Evolutionary conservation across 73 alveolate genomes (phyloP).

Genomic region (Paramecium sonneborni): DNA sequence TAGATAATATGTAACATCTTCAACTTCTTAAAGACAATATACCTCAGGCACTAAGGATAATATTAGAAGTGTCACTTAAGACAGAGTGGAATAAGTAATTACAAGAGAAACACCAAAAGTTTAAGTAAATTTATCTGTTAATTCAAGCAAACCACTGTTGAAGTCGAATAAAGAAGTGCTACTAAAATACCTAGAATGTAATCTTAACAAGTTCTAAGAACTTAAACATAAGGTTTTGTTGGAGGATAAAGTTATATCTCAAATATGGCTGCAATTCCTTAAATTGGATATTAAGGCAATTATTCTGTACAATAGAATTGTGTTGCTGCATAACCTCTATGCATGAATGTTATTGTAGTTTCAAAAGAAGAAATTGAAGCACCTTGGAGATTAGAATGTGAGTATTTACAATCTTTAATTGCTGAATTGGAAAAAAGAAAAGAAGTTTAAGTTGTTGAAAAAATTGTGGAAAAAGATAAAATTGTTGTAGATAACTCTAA

Average conservation of each 20-base stretch:
- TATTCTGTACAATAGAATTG: not conserved
- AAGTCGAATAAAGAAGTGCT: not conserved
- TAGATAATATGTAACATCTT: not conserved
- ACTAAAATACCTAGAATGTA: not conserved
- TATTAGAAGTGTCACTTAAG: not conserved
- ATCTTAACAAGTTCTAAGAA: not conserved
- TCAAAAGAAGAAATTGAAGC: conserved; percentile 53
- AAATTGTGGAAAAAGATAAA: not conserved
- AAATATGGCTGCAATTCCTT: conserved; percentile 23
- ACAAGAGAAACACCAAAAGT: conserved; percentile 20
- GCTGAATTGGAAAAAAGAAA: conserved; percentile 38
- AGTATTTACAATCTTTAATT: not conserved
- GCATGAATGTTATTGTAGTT: conserved; percentile 47
- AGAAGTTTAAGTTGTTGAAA: conserved; percentile 20
- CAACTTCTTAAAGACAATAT: not conserved
- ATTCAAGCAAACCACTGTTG: not conserved
- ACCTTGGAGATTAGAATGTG: conserved; percentile 49
- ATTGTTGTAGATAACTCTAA: not conserved
- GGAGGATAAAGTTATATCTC: conserved; percentile 34
- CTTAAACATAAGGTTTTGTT: conserved; percentile 15
- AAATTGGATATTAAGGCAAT: conserved; percentile 13
- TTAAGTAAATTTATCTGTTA: not conserved
- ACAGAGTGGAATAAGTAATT: not conserved
- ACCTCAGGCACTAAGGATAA: conserved; percentile 12
- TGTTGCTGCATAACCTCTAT: not conserved